A percentile compares a stretch with the other conserved stretches of the same genome.
phyloP scores from a whole-genome alignment of 169 alveolate genomes.

The Cryptosporidium viatorum region DNA sequence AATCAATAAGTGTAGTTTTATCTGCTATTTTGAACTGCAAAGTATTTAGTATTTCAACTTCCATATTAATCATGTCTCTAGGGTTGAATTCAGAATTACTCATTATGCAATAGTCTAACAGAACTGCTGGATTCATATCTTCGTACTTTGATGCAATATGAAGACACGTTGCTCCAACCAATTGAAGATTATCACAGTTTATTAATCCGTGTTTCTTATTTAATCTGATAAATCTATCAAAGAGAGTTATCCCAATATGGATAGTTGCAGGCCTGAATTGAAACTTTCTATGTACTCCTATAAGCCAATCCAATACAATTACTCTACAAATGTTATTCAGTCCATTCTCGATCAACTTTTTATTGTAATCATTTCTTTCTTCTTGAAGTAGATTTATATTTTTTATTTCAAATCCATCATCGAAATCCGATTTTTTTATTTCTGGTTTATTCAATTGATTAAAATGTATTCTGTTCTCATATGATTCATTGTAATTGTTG shows the following conservation, averaged over 20 bases:
- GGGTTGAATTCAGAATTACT: constrained; percentile 69
- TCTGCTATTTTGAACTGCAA: constrained; percentile 61
- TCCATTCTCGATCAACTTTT: constrained; percentile 49
- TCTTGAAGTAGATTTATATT: background rate
- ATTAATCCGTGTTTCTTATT: constrained; percentile 21
- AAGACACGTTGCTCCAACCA: constrained; percentile 69
- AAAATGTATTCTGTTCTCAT: background rate
- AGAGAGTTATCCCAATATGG: constrained; percentile 52
- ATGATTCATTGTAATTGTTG: background rate
- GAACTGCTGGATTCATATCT: constrained; percentile 70
- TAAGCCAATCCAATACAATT: constrained; percentile 69
- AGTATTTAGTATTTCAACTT: constrained; percentile 49
- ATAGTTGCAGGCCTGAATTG: constrained; percentile 75
- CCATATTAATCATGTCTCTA: constrained; percentile 70
- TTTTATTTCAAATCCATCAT: background rate
- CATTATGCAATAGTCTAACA: constrained; percentile 69
- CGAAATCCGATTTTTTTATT: background rate
- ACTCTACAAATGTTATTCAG: constrained; percentile 64
- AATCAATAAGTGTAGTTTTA: constrained; percentile 26
- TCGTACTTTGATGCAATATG: constrained; percentile 72
- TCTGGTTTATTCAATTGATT: background rate
- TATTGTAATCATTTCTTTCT: constrained; percentile 7
- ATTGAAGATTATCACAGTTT: constrained; percentile 65
- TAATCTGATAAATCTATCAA: constrained; percentile 50
- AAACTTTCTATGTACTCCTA: constrained; percentile 72